A percentile compares a stretch with the other conserved stretches of the same genome.
These are phyloP conservation scores for Exophiala sideris DNA, from an alignment of 2,329 filamentous ascomycete species.

Conservation along the genomic window DNA sequence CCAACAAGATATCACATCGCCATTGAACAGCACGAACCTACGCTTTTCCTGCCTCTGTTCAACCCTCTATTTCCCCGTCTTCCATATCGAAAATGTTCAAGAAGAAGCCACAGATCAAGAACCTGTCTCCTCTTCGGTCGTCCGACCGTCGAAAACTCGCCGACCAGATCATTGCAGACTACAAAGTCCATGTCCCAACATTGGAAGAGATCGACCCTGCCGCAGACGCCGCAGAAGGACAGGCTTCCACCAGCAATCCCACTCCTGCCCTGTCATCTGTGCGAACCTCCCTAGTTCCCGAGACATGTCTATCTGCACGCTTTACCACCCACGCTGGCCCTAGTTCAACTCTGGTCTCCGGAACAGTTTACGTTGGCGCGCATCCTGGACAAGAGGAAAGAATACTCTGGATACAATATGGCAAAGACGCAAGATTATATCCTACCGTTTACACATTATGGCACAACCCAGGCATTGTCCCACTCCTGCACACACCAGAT, in stretches of 20 bases:
- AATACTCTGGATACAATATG: conserved; percentile 63
- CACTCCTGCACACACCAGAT: conserved; percentile 61
- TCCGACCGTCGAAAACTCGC: conserved; percentile 65
- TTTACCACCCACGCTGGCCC: conserved; percentile 65
- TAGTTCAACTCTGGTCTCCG: conserved; percentile 58
- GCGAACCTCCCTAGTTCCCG: conserved; percentile 60
- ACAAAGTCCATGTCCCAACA: conserved; percentile 49
- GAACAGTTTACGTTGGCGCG: conserved; percentile 62
- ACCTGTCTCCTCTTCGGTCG: conserved; percentile 62
- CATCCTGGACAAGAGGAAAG: conserved; percentile 57
- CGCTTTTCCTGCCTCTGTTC: neutral
- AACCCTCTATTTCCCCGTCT: neutral
- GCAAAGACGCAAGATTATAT: conserved; percentile 48
- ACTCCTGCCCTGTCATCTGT: conserved; percentile 49
- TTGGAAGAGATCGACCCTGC: conserved; percentile 32
- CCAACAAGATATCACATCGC: neutral
- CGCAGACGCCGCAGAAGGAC: conserved; percentile 42
- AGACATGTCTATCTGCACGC: conserved; percentile 59
- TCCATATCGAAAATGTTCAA: conserved; percentile 53
- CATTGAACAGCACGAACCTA: neutral
- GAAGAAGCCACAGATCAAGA: conserved; percentile 65
- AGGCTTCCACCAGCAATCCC: conserved; percentile 33
- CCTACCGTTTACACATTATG: conserved; percentile 63
- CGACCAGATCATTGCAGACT: conserved; percentile 64
- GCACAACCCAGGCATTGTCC: conserved; percentile 59